Conservation (phyloP, 768 basidiomycete genomes). For the Hygrocybe punicea region DNA sequence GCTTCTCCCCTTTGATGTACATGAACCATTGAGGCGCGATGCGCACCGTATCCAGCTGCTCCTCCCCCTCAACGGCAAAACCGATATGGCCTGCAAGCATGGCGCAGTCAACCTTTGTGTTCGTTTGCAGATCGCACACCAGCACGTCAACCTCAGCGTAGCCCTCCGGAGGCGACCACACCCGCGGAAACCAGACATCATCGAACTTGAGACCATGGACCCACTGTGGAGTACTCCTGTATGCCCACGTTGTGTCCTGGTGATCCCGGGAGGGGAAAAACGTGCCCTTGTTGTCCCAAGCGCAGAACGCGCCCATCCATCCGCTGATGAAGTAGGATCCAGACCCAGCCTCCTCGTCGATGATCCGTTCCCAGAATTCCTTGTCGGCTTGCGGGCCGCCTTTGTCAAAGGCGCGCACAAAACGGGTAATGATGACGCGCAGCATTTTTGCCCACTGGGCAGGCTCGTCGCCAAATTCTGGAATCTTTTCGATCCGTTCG, state of each 20-base stretch:
- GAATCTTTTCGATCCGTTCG: conserved; percentile 37
- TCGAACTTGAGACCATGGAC: not conserved
- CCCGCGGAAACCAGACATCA: not conserved
- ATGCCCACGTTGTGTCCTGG: not conserved
- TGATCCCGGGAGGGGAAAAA: not conserved
- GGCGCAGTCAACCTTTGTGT: not conserved
- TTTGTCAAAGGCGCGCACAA: conserved; percentile 37
- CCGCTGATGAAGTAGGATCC: conserved; percentile 34
- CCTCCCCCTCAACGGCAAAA: not conserved
- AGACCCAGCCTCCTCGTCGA: conserved; percentile 8
- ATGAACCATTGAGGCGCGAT: conserved; percentile 2
- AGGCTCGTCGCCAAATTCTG: conserved; percentile 33
- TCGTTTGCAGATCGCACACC: not conserved
- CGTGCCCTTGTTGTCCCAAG: conserved; percentile 28
- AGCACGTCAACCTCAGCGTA: not conserved
- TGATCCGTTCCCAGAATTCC: conserved; percentile 39
- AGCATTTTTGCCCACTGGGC: conserved; percentile 40
- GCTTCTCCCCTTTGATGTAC: not conserved
- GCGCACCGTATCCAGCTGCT: not conserved
- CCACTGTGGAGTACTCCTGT: not conserved
- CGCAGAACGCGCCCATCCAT: conserved; percentile 40
- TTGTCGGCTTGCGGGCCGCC: conserved; percentile 25
- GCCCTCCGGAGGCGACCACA: conserved; percentile 1
- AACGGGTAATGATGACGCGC: conserved; percentile 37
- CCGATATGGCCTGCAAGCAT: not conserved